These are phyloP conservation scores for Gynandropsis gynandra DNA, from an alignment of 345 rosid species.

Conservation along the genomic window DNA sequence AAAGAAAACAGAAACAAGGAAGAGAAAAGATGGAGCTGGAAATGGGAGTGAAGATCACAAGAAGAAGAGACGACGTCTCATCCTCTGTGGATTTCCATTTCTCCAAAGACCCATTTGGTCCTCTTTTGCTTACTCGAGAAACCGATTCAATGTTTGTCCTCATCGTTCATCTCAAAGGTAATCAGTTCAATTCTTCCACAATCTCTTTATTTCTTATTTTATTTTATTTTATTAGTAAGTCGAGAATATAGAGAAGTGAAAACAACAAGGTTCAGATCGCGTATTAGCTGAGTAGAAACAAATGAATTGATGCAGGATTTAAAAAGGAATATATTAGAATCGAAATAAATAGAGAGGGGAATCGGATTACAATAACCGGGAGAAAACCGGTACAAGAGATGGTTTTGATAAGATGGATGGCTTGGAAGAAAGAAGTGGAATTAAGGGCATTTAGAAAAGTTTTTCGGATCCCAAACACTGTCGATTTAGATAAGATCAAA, in stretches of 20 bases:
- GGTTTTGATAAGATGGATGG: conserved; percentile 53
- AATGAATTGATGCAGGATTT: conserved; percentile 41
- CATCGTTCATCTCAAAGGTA: conserved; percentile 70
- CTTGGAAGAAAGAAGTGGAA: conserved; percentile 52
- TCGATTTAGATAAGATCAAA: conserved; percentile 51
- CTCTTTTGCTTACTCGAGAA: conserved; percentile 60
- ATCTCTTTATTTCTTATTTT: neutral
- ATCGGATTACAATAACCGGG: conserved; percentile 43
- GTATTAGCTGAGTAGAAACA: neutral
- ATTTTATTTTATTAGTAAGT: neutral
- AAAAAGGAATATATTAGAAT: conserved; percentile 51
- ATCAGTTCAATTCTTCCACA: neutral
- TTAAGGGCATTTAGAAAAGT: conserved; percentile 45
- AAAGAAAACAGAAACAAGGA: neutral
- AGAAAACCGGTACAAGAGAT: conserved; percentile 62
- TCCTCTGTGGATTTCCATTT: conserved; percentile 43
- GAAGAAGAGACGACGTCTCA: conserved; percentile 48
- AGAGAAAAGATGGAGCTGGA: conserved; percentile 59
- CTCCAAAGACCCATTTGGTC: conserved; percentile 44
- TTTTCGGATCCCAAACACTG: conserved; percentile 52
- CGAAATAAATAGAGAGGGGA: conserved; percentile 61
- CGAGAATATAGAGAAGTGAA: neutral
- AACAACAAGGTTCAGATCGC: no score
- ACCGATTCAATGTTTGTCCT: conserved; percentile 61
- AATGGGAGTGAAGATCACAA: conserved; percentile 67